These are phyloP conservation scores for Aureobasidium namibiae DNA, from an alignment of 2,329 filamentous ascomycete species.

Conservation along the genomic window DNA sequence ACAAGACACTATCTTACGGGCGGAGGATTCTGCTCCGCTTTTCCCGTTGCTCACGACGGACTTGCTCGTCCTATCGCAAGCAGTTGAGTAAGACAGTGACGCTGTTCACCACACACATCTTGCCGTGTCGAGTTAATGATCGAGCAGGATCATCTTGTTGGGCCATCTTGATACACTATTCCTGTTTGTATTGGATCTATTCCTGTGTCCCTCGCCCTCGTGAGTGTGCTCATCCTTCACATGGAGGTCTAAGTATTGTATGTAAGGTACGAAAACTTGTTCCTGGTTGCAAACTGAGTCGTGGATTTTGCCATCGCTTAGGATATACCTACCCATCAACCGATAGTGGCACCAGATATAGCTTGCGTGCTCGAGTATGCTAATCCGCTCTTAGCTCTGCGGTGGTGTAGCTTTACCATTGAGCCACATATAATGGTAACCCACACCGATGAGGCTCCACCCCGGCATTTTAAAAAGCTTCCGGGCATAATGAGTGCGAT, in stretches of 20 bases:
- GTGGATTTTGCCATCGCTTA: neutral
- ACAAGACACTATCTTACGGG: neutral
- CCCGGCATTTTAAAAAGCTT: slow-evolving; percentile 28
- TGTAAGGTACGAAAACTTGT: neutral
- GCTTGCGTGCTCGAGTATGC: slow-evolving; percentile 27
- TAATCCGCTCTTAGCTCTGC: slow-evolving; percentile 24
- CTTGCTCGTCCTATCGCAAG: neutral
- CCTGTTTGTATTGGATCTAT: slow-evolving; percentile 10
- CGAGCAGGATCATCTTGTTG: slow-evolving; percentile 7
- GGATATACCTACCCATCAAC: slow-evolving; percentile 12
- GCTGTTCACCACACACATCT: neutral
- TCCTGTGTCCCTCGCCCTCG: neutral
- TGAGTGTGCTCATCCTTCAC: neutral
- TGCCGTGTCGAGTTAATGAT: neutral
- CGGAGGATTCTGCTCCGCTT: neutral
- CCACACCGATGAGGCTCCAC: slow-evolving; percentile 23
- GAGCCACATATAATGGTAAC: slow-evolving; percentile 33
- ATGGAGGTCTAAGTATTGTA: neutral
- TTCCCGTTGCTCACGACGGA: neutral
- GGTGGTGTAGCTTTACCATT: slow-evolving; percentile 24
- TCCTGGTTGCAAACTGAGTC: neutral
- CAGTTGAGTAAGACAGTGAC: slow-evolving; percentile 9
- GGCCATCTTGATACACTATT: slow-evolving; percentile 9
- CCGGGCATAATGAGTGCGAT: slow-evolving; percentile 23
- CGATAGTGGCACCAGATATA: slow-evolving; percentile 27